Evolutionary conservation across 768 basidiomycete genomes (phyloP).

Genomic region (Lactarius quietus): DNA sequence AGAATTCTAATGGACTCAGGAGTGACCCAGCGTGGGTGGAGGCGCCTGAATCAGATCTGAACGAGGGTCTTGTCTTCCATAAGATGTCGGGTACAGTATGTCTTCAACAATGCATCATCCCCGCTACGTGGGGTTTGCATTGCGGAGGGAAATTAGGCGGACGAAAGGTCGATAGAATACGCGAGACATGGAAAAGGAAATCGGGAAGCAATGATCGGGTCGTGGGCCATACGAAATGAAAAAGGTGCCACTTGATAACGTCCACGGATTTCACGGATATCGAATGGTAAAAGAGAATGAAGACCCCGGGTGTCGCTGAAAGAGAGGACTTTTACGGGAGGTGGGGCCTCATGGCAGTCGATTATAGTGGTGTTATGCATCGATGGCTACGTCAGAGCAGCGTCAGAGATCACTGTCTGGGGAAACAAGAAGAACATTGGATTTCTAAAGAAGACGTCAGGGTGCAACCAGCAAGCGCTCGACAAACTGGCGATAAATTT

Average conservation of each 20-base stretch:
- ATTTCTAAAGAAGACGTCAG: constrained; percentile 8
- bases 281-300: background rate
- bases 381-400: constrained; percentile 23
- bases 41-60: constrained; percentile 1
- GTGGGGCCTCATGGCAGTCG: constrained; percentile 7
- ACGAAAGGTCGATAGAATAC: background rate
- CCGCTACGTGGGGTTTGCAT: background rate
- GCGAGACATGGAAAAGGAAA: constrained; percentile 1
- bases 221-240: constrained; percentile 1
- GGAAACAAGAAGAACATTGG: background rate
- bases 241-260: constrained; percentile 7
- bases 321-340: constrained; percentile 12
- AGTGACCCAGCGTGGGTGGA: background rate
- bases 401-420: constrained; percentile 18
- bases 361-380: constrained; percentile 11
- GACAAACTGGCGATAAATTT: constrained; percentile 10
- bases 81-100: background rate
- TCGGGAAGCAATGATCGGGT: background rate
- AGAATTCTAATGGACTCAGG: too few relatives aligned
- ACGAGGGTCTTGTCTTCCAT: constrained; percentile 5
- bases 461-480: constrained; percentile 6
- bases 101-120: background rate
- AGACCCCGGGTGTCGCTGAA: constrained; percentile 17
- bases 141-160: constrained; percentile 2
- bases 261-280: constrained; percentile 13